Conservation (phyloP, 129 eudicot species). For the Escallonia rubra region DNA sequence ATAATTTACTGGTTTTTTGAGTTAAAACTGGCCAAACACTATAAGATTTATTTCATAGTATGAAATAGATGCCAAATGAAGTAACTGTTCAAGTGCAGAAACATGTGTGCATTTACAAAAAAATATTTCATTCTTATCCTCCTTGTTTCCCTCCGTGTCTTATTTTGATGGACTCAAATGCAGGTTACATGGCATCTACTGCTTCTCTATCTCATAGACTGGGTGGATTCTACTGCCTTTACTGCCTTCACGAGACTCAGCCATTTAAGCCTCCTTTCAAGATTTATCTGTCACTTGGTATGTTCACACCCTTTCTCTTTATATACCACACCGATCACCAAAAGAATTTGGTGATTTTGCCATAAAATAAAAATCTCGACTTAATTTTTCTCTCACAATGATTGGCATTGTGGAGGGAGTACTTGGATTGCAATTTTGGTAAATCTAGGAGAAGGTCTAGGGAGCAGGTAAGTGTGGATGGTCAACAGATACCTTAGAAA, state of each 20-base stretch:
- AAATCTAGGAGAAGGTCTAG: too few species aligned
- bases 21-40: too few species aligned
- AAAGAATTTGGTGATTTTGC: not conserved
- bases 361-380: not conserved
- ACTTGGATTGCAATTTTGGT: too few species aligned
- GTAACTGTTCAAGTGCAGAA: not conserved
- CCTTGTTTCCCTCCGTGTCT: not conserved
- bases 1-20: too few species aligned
- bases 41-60: too few species aligned
- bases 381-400: not conserved
- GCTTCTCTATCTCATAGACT: slow-evolving; percentile 45
- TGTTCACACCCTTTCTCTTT: slow-evolving; percentile 15
- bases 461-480: too few species aligned
- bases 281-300: slow-evolving; percentile 71
- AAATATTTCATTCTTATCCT: not conserved
- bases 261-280: slow-evolving; percentile 83
- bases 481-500: too few species aligned
- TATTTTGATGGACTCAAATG: slow-evolving; percentile 18
- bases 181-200: slow-evolving; percentile 63
- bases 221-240: slow-evolving; percentile 82
- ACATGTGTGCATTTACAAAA: not conserved
- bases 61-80: not conserved
- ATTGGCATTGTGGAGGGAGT: too few species aligned
- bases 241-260: slow-evolving; percentile 84
- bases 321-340: not conserved